These are phyloP conservation scores for Colletotrichum lindemuthianum DNA, from an alignment of 2,329 filamentous ascomycete species.

Conservation along the genomic window DNA sequence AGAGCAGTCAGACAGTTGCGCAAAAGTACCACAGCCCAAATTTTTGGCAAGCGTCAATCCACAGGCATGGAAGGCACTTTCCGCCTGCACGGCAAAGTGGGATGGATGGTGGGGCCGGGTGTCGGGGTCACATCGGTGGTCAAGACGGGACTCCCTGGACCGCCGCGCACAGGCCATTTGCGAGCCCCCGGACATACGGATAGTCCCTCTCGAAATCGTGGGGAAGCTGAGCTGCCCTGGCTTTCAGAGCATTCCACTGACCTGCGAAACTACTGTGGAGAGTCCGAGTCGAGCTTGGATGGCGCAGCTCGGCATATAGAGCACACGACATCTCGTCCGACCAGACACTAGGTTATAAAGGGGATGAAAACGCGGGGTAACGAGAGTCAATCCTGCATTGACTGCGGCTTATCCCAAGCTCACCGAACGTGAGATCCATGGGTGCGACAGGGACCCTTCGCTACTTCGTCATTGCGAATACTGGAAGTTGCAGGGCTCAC, in stretches of 20 bases:
- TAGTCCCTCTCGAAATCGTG: conserved; percentile 23
- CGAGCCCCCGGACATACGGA: conserved; percentile 18
- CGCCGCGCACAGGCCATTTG: conserved; percentile 16
- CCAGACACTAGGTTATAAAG: conserved; percentile 1
- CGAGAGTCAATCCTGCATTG: conserved; percentile 20
- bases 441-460: too few relatives aligned
- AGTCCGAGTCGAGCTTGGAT: conserved; percentile 21
- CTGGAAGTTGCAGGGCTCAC: too few relatives aligned
- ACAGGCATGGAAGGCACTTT: conserved; percentile 10
- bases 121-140: neutral
- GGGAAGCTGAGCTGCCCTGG: conserved; percentile 19
- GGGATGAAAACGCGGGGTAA: conserved; percentile 31
- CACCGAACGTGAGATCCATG: neutral
- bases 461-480: too few relatives aligned
- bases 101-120: conserved; percentile 30
- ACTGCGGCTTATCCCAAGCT: neutral
- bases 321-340: conserved; percentile 8
- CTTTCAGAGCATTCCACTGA: too few relatives aligned
- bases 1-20: neutral
- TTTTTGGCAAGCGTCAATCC: conserved; percentile 32
- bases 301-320: neutral
- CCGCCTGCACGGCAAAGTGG: conserved; percentile 18
- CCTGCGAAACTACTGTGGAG: neutral
- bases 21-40: conserved; percentile 16
- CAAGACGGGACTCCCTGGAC: too few relatives aligned